Percentiles rank a stretch among this genome's conserved stretches.
These are phyloP conservation scores for Trichophyton simii DNA, from an alignment of 2,329 filamentous ascomycete genomes.

Conservation along the genomic window DNA sequence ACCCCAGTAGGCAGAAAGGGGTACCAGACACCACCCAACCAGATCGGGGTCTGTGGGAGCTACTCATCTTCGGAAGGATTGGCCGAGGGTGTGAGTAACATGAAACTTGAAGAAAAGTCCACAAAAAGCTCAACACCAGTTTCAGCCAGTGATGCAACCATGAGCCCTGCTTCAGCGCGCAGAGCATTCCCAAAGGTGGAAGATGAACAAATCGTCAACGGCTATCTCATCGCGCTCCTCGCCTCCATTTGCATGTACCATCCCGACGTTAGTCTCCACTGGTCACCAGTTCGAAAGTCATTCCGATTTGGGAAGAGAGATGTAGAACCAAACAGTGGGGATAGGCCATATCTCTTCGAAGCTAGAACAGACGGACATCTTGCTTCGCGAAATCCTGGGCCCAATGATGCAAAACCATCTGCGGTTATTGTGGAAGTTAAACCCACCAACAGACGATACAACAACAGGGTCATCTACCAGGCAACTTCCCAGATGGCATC, in stretches of 20 bases:
- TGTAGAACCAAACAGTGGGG: background rate
- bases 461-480: background rate
- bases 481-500: conserved; percentile 5
- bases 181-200: background rate
- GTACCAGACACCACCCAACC: background rate
- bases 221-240: background rate
- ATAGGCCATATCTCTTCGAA: background rate
- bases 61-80: too few species aligned
- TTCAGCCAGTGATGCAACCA: background rate
- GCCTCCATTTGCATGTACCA: background rate
- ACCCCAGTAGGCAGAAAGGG: background rate
- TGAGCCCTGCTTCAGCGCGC: background rate
- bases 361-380: background rate
- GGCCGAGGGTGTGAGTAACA: too few species aligned
- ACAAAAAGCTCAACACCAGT: too few species aligned
- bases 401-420: background rate
- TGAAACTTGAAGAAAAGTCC: too few species aligned
- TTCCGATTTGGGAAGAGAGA: background rate
- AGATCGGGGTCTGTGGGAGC: too few species aligned
- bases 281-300: conserved; percentile 1
- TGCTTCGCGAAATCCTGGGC: background rate
- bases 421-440: background rate
- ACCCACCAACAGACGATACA: background rate
- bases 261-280: background rate
- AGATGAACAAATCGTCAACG: conserved; percentile 4